These are phyloP conservation scores for Gigaspora rosea DNA, from an alignment of 192 early-diverging fungal species.

Conservation along the genomic window DNA sequence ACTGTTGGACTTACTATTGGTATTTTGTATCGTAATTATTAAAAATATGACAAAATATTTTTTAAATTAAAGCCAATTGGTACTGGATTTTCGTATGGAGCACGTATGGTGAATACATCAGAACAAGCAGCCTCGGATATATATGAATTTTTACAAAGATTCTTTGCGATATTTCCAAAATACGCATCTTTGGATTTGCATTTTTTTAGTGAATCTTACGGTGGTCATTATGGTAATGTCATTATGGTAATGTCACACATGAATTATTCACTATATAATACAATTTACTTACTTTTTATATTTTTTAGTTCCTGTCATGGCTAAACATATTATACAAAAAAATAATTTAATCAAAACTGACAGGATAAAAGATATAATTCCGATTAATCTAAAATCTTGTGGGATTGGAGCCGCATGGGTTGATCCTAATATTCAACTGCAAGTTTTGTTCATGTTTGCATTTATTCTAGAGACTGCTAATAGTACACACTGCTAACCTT, in stretches of 20 bases:
- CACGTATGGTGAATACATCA: slow-evolving; percentile 50
- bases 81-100: slow-evolving; percentile 73
- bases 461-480: background rate
- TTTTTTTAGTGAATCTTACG: slow-evolving; percentile 59
- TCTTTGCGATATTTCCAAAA: slow-evolving; percentile 42
- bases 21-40: no score
- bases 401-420: slow-evolving; percentile 58
- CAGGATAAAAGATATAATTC: background rate
- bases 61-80: slow-evolving; percentile 57
- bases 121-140: slow-evolving; percentile 43
- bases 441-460: slow-evolving; percentile 12
- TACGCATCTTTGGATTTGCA: slow-evolving; percentile 32
- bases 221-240: slow-evolving; percentile 53
- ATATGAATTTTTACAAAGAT: slow-evolving; percentile 52
- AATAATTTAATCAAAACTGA: slow-evolving; percentile 8
- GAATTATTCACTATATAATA: background rate
- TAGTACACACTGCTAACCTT: background rate
- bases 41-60: no score
- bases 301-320: slow-evolving; percentile 44
- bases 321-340: slow-evolving; percentile 20
- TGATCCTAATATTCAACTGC: slow-evolving; percentile 48
- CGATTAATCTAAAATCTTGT: slow-evolving; percentile 46
- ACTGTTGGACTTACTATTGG: no score
- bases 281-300: slow-evolving; percentile 29
- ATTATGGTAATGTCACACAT: slow-evolving; percentile 1